Evolutionary conservation across 257 asterid genomes (phyloP), one percentile per base, ranked within the genome.

Genomic region (Solanum chmielewskii): DNA sequence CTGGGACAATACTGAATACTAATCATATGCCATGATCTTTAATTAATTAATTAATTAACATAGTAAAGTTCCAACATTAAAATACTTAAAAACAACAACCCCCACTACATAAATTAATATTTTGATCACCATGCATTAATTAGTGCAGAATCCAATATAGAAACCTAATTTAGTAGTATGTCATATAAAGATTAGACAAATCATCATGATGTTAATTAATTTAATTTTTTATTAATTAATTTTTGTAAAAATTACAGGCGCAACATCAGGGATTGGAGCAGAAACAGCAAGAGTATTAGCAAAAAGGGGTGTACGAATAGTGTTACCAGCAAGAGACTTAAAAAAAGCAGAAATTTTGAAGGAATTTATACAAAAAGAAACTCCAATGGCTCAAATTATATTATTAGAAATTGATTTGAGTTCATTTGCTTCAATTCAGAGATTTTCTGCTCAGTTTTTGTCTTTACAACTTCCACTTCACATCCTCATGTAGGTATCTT

Each of bases 271-370:
- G 5, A 96, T 96, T 6, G 99, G 99, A 0, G 97, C 94, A 1
- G 99, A 96, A 88, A 96, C 99, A 3, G 99, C 98, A 12, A 91
- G 95, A 84, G 98, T 94, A 84, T 87, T 96, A 86, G 98, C 97
- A 29, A 92, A 91, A 92, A 94, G 93, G 60, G 99, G 99, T 12
- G 97, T 95, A 78, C 90, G 94, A 87, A 86, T 96, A 64, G 90
- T 96, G 21, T 93, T 96, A 10, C 95, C 98, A 20, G 98, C 98
- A 87, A 95, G 98, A 88, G 92, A 95, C 89, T 13, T 95, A 86
- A 90, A 71, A 86, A 95, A 93, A 87, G 98, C 98, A 62, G 91
- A 89, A 6, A 83, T 83, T 23, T 94, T 95, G 88, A 96, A 93
- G 91, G 94, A 92, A 75, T 83, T 37, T 25, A 94, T 96, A 88